Conservation (phyloP, 2,329 filamentous ascomycete genomes). For the Pseudohalonectria lignicola region DNA sequence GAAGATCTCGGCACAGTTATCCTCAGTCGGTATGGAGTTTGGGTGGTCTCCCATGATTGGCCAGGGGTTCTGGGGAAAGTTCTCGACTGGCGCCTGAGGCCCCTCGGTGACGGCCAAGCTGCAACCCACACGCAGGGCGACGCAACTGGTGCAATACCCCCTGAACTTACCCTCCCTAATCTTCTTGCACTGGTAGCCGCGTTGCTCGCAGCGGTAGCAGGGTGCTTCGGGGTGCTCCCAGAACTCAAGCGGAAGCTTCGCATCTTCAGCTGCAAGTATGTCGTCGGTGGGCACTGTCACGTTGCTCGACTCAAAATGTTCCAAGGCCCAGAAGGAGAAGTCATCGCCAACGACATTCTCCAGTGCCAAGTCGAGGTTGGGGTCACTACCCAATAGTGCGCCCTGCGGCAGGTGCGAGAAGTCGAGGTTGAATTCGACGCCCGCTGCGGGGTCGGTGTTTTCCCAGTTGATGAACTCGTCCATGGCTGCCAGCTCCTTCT, state of each 20-base stretch:
- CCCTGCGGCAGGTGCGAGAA: conserved; percentile 1
- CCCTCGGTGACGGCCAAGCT: conserved; percentile 32
- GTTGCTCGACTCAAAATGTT: conserved; percentile 39
- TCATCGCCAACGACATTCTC: conserved; percentile 47
- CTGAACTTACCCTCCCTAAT: conserved; percentile 48
- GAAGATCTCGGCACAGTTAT: conserved; percentile 12
- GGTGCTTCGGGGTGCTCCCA: conserved; percentile 24
- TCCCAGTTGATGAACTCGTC: conserved; percentile 58
- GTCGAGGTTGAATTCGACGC: conserved; percentile 11
- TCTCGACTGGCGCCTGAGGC: conserved; percentile 10
- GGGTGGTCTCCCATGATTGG: conserved; percentile 31
- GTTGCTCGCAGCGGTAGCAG: conserved; percentile 39
- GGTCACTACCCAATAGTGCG: conserved; percentile 4
- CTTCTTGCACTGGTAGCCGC: conserved; percentile 48
- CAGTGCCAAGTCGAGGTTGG: conserved; percentile 39
- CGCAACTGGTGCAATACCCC: conserved; percentile 52
- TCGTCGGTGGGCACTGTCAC: conserved; percentile 11
- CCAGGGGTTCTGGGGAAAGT: conserved; percentile 35
- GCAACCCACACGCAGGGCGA: conserved; percentile 46
- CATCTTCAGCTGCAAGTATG: conserved; percentile 2
- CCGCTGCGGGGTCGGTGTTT: conserved; percentile 28
- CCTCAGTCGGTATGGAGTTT: conserved; percentile 26
- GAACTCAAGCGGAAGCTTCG: neutral
- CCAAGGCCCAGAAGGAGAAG: conserved; percentile 46
- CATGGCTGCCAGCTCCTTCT: conserved; percentile 31